Evolutionary conservation across 108 stramenopile species (phyloP).

Genomic region (Nitzschia inconspicua): DNA sequence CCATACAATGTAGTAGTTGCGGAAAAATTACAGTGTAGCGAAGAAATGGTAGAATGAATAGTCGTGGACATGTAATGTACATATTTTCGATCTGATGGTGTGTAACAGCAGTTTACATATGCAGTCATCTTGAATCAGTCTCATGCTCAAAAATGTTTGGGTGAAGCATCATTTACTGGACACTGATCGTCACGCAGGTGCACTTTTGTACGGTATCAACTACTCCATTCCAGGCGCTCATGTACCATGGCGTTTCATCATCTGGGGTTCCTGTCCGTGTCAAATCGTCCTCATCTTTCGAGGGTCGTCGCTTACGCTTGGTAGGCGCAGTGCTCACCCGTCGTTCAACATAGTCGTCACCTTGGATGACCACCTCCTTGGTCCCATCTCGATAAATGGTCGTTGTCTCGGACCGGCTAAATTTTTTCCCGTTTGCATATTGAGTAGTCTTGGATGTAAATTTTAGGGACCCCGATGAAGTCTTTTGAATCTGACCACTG

Average conservation of each 20-base stretch:
- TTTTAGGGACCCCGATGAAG: slow-evolving; percentile 11
- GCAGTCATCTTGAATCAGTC: too few relatives aligned
- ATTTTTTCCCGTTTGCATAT: slow-evolving; percentile 31
- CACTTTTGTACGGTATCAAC: too few relatives aligned
- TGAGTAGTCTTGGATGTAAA: slow-evolving; percentile 27
- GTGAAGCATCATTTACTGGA: too few relatives aligned
- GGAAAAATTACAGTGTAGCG: too few relatives aligned
- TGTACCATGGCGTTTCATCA: slow-evolving; percentile 34
- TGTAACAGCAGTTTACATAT: too few relatives aligned
- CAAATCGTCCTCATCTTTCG: neutral
- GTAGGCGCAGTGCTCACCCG: slow-evolving; percentile 8
- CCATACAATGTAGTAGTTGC: too few relatives aligned
- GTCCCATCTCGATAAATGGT: slow-evolving; percentile 40
- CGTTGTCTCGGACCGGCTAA: slow-evolving; percentile 28
- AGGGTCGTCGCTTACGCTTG: neutral
- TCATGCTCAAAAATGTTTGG: too few relatives aligned
- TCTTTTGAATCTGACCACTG: slow-evolving; percentile 13
- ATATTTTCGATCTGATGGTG: too few relatives aligned
- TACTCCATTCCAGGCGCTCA: slow-evolving; percentile 16
- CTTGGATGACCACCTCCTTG: slow-evolving; percentile 35
- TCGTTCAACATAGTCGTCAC: slow-evolving; percentile 29
- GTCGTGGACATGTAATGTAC: too few relatives aligned
- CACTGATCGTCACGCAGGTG: too few relatives aligned
- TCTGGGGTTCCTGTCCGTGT: neutral
- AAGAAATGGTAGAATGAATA: too few relatives aligned